Base-by-base conservation (phyloP, 2,329 filamentous ascomycete genomes). In the Aspergillus ibericus region DNA sequence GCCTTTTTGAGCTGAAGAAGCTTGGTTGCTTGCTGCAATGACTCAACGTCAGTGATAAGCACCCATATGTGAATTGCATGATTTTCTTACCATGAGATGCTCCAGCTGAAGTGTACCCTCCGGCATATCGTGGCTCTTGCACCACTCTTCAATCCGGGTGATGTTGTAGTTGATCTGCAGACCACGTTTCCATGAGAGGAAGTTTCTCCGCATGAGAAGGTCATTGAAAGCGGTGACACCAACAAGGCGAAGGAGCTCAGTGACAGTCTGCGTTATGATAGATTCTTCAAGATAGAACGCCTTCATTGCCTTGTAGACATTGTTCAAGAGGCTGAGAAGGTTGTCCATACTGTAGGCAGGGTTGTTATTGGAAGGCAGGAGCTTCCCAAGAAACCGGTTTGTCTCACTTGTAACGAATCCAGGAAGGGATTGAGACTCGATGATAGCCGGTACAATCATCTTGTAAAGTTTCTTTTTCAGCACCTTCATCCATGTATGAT, bases 81-180 rank as follows among this genome's bases (percentile, higher is more conserved):
- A 7, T 6, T 18, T 25, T 70, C 81, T 77, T 79, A 92, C 90
- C 95, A 99, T 99, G 68, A 99, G 80, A 81, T 99, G 95, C 82
- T 99, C 95, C 57, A 99, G 85, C 80, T 98, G 93, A 54, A 99
- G 84, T 29, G 93, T 99, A 56, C 95, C 95, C 78, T 99, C 93
- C 1, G 95, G 95, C 93, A 99, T 98, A 69, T 98, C 95, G 75
- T 99, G 96, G 72, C 93, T 96, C 86, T 99, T 99, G 81, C 95
- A 99, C 95, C 95, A 99, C 79, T 99, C 95, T 77, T 99, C 95
- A 63, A 99, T 99, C 58, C 95, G 87, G 22, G 95, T 99, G 76
- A 99, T 99, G 80, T 99, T 99, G 83, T 99, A 99, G 81, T 99
- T 99, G 81, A 99, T 99, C 78, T 99, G 95, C 55, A 99, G 85